Evolutionary conservation across 306 rosid genomes (phyloP), one percentile per base, ranked within the genome.

Genomic region (Lagenaria siceraria): DNA sequence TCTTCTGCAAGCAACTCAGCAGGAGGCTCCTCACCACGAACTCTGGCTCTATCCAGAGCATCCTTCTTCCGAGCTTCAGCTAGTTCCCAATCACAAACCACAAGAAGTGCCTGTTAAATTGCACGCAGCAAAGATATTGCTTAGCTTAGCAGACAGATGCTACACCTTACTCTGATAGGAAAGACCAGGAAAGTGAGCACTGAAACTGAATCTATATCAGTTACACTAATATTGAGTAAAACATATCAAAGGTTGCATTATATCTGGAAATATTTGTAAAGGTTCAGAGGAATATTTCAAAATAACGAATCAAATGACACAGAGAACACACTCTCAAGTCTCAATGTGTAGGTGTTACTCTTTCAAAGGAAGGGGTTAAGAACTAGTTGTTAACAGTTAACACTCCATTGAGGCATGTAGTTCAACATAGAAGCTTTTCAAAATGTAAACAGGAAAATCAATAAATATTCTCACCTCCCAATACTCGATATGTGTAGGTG

Each of bases 1-100:
- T 92, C 97, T 87, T 95, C 97, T 42, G 99, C 99, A 81, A 90
- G 99, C 88, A 95, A 86, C 86, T 92, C 97, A 24, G 92, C 89
- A 48, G 97, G 97, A 68, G 97, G 97, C 82, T 89, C 91, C 86
- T 95, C 97, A 78, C 99, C 99, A 48, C 97, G 96, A 65, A 95
- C 99, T 89, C 93, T 87, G 76, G 99, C 99, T 79, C 99, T 93
- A 84, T 90, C 97, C 76, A 92, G 77, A 29, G 92, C 97, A 83
- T 95, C 99, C 81, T 89, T 95, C 78, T 89, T 95, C 33, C 84
- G 90, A 83, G 96, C 96, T 88, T 90, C 99, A 80, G 92, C 92
- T 78, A 95, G 88, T 78, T 95, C 99, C 99, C 96, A 92, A 81
- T 92, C 97, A 76, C 96, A 87, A 56, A 95, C 97, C 79, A 92